Base-by-base conservation (phyloP, 106 monocot species). In the Apostasia ramifera region DNA sequence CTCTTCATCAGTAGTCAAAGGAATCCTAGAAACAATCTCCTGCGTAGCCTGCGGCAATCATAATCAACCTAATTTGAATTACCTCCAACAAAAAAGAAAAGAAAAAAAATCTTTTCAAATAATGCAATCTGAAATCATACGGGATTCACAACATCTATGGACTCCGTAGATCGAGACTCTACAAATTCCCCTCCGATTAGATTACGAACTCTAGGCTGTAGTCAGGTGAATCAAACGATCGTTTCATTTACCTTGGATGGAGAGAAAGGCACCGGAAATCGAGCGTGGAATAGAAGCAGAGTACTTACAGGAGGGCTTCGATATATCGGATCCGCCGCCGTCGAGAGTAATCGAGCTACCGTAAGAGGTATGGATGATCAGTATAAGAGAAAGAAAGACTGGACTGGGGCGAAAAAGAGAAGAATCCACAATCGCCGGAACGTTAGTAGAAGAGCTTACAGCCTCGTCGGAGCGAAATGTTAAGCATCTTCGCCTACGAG, bases 161-260 rank as follows among this genome's bases (percentile, higher is more conserved):
- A 79, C 4, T 79, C 60, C 68, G 80, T 72, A 0, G 93, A 81
- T 54, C 67, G 74, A 3, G 93, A 93, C 53, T 93, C 93, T 49
- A 98, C 66, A 63, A 98, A 90, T 74, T 92, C 62, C 12, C 98
- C 98, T 26, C 87, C 93, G 71, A 98, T 93, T 42, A 98, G 83
- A 77, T 93, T 93, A 10, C 79, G 61, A n/a, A 98, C 77, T 69
- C 57, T 79, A 67, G 74, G 61, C 98, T 87, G 80, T 43, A 57
- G 67, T 44, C 53, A 47, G 8, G 5, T 5, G 49, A 13, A n/a
- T 2, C 57, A 70, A 49, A 43, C 2, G 26, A 40, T 44, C 3
- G 52, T 39, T 65, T 60, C 7, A 14, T 11, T 40, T 49, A 37
- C 8, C 44, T 0, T 2, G 54, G 71, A 56, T 72, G 40, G 54